These are phyloP conservation scores for Gyromitra esculenta DNA, from an alignment of 2,329 filamentous ascomycete species.

Conservation along the genomic window DNA sequence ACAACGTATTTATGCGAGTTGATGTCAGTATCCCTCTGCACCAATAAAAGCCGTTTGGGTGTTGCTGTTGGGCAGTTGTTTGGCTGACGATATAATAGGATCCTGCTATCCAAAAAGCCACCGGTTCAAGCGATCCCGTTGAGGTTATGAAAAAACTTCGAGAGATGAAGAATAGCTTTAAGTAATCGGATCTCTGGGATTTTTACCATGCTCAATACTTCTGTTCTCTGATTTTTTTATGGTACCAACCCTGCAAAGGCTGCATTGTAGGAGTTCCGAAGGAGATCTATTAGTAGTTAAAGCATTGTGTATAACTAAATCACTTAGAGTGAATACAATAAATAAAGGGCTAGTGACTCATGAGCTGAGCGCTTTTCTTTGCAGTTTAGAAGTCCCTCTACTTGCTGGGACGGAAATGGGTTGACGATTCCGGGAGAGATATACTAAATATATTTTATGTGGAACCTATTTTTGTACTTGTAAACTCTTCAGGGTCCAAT, in stretches of 20 bases:
- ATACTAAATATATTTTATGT: neutral
- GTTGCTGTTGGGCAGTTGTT: neutral
- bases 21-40: slow-evolving; percentile 66
- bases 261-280: slow-evolving; percentile 15
- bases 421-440: neutral
- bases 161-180: slow-evolving; percentile 80
- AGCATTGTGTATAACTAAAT: neutral
- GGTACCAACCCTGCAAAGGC: slow-evolving; percentile 24
- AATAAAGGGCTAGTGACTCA: slow-evolving; percentile 4
- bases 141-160: slow-evolving; percentile 86
- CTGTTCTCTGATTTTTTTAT: slow-evolving; percentile 27
- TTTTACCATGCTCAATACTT: neutral
- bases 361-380: neutral
- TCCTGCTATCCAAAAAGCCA: slow-evolving; percentile 82
- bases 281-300: neutral
- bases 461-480: neutral
- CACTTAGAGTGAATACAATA: neutral
- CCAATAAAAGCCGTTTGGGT: neutral
- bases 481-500: neutral
- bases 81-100: slow-evolving; percentile 66
- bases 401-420: neutral
- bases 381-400: neutral
- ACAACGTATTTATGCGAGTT: slow-evolving; percentile 97
- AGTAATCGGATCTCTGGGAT: slow-evolving; percentile 40
- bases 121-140: slow-evolving; percentile 80